A percentile compares a stretch with the other conserved stretches of the same genome.
These are phyloP conservation scores for Cercospora canescens DNA, from an alignment of 2,329 filamentous ascomycete species.

Conservation along the genomic window DNA sequence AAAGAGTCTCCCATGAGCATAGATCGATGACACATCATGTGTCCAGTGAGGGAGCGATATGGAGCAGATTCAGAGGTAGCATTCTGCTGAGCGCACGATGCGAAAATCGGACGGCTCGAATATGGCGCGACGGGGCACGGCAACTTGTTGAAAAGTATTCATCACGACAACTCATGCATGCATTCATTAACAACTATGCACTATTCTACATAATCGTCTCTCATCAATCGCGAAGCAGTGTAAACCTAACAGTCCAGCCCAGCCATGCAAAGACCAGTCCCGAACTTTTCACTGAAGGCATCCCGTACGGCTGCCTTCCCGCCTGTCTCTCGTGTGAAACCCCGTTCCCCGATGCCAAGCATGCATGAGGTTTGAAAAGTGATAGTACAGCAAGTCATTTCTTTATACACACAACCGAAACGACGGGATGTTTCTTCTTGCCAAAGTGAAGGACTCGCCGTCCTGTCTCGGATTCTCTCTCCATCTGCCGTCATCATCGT, in stretches of 20 bases:
- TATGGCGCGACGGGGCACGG: not conserved
- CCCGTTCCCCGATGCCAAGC: not conserved
- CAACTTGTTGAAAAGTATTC: not conserved
- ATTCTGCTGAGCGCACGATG: not conserved
- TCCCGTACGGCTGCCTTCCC: not conserved
- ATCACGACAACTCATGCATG: not conserved
- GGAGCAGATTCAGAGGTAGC: not conserved
- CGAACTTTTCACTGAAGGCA: not conserved
- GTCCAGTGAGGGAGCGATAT: not conserved
- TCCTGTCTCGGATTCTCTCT: not conserved
- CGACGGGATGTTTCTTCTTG: slow-evolving; percentile 14
- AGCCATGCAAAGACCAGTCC: slow-evolving; percentile 10
- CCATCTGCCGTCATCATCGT: not conserved
- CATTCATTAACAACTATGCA: slow-evolving; percentile 16
- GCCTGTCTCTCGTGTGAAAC: not conserved
- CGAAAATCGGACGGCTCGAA: not conserved
- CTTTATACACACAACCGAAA: not conserved
- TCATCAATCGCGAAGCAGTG: not conserved
- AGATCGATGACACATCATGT: not conserved
- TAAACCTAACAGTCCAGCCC: not conserved
- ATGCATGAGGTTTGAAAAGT: not conserved
- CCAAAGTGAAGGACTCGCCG: slow-evolving; percentile 25
- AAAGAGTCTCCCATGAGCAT: not conserved
- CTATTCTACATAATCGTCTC: slow-evolving; percentile 20
- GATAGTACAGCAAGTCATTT: slow-evolving; percentile 11